Percentiles rank a stretch among this genome's conserved stretches.
Conservation (phyloP, 1,284 basidiomycete genomes). For the Cutaneotrichosporon cutaneum region DNA sequence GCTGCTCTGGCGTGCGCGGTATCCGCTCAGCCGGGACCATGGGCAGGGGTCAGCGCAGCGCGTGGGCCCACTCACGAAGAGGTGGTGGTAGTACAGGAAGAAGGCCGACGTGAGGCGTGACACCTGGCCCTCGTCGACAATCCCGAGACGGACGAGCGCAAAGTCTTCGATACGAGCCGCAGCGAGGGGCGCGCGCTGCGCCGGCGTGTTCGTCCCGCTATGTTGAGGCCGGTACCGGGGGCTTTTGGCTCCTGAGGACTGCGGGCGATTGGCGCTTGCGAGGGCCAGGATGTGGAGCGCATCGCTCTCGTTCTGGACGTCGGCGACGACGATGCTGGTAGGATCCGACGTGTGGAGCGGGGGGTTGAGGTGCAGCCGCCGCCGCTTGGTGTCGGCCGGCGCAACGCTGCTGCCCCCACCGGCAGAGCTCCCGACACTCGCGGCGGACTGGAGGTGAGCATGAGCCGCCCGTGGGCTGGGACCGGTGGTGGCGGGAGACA, state of each 20-base stretch:
- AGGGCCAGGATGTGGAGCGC: constrained; percentile 52
- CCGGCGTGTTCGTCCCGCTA: constrained; percentile 4
- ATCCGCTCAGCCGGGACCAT: constrained; percentile 52
- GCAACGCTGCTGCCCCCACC: not conserved
- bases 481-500: constrained; percentile 19
- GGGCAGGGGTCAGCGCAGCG: constrained; percentile 36
- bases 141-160: constrained; percentile 50
- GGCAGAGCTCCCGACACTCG: constrained; percentile 3
- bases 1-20: constrained; percentile 46
- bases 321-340: constrained; percentile 48
- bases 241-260: constrained; percentile 7
- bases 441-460: not conserved
- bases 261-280: constrained; percentile 34
- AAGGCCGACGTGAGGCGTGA: constrained; percentile 46
- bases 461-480: not conserved
- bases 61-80: constrained; percentile 45
- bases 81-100: constrained; percentile 53
- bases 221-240: not conserved
- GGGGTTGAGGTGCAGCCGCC: constrained; percentile 38
- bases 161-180: constrained; percentile 40
- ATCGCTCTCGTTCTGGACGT: constrained; percentile 53
- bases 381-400: constrained; percentile 25
- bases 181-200: constrained; percentile 2
- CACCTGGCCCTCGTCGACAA: constrained; percentile 45
- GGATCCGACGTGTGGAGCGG: constrained; percentile 43